These are phyloP conservation scores for Mycena sp. DNA, from an alignment of 1,284 basidiomycete species.

Conservation along the genomic window DNA sequence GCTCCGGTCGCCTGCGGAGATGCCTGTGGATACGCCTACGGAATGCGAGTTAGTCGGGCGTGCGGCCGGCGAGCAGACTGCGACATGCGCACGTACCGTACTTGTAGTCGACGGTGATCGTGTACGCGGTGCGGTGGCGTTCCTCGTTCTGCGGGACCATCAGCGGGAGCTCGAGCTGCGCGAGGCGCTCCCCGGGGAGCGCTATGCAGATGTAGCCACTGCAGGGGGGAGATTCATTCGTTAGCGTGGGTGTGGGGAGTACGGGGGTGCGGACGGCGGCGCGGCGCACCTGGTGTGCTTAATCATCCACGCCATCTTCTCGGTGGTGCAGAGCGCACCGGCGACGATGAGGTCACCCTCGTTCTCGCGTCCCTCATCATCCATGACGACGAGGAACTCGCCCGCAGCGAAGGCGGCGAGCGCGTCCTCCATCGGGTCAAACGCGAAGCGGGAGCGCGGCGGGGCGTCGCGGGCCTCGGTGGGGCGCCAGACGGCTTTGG, in stretches of 20 bases:
- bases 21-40: conserved; percentile 92
- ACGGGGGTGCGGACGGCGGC: conserved; percentile 22
- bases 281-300: conserved; percentile 86
- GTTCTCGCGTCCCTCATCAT: conserved; percentile 93
- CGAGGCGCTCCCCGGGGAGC: conserved; percentile 80
- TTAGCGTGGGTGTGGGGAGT: conserved; percentile 29
- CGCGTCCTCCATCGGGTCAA: conserved; percentile 84
- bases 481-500: conserved; percentile 41
- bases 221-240: conserved; percentile 35
- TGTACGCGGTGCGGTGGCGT: conserved; percentile 94
- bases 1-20: conserved; percentile 95
- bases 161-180: conserved; percentile 89
- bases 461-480: conserved; percentile 40
- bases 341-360: conserved; percentile 95
- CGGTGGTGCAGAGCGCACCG: conserved; percentile 83
- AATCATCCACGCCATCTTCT: conserved; percentile 99
- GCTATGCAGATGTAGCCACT: conserved; percentile 97
- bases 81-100: conserved; percentile 71
- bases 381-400: conserved; percentile 95
- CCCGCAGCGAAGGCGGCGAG: conserved; percentile 82
- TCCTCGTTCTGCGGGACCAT: conserved; percentile 95
- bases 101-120: conserved; percentile 95
- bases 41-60: neutral
- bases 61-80: neutral
- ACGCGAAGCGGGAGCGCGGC: conserved; percentile 52